Conservation (phyloP, 2,329 filamentous ascomycete species). For the Colletotrichum abscissum region DNA sequence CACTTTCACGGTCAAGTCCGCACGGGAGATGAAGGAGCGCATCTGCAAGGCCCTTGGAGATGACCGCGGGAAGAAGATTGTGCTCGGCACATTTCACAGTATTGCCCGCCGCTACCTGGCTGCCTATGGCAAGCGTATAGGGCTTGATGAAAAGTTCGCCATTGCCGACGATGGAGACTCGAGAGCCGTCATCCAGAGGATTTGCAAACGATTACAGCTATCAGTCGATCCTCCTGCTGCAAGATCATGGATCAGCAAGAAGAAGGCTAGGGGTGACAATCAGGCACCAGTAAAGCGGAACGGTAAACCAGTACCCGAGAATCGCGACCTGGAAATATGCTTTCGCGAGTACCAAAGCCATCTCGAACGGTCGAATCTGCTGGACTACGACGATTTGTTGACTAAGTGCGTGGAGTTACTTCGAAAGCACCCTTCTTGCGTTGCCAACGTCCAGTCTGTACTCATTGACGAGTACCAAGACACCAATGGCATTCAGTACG, state of each 20-base stretch:
- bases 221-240: slow-evolving; percentile 76
- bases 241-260: slow-evolving; percentile 80
- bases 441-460: slow-evolving; percentile 89
- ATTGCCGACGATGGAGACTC: slow-evolving; percentile 90
- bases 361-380: slow-evolving; percentile 79
- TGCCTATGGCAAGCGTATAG: slow-evolving; percentile 86
- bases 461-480: slow-evolving; percentile 98
- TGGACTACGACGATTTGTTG: slow-evolving; percentile 95
- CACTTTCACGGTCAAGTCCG: slow-evolving; percentile 97
- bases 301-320: slow-evolving; percentile 49
- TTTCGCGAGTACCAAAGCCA: slow-evolving; percentile 84
- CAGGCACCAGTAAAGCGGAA: slow-evolving; percentile 42
- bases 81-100: slow-evolving; percentile 95
- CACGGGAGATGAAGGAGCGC: slow-evolving; percentile 90
- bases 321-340: slow-evolving; percentile 72
- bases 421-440: slow-evolving; percentile 78
- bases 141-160: slow-evolving; percentile 83
- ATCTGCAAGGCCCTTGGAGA: slow-evolving; percentile 85
- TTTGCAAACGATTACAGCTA: slow-evolving; percentile 79
- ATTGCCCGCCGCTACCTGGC: slow-evolving; percentile 88
- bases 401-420: slow-evolving; percentile 86
- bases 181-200: slow-evolving; percentile 81
- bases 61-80: slow-evolving; percentile 78
- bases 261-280: slow-evolving; percentile 67
- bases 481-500: slow-evolving; percentile 94